phyloP scores from a whole-genome alignment of 2,329 filamentous ascomycete genomes.

The Xylaria sp. region DNA sequence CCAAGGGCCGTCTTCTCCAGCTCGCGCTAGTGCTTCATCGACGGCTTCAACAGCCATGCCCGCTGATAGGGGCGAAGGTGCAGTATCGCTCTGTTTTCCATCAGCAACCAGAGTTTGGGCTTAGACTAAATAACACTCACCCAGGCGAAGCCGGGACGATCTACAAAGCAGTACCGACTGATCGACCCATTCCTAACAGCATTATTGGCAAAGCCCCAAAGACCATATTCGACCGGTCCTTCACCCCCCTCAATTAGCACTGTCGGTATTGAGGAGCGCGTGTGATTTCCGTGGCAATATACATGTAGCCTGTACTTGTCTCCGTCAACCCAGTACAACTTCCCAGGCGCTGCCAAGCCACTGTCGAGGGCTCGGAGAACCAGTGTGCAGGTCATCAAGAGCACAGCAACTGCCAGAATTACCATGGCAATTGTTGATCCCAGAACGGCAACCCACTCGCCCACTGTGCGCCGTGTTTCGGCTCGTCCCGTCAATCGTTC shows the following conservation, averaged over 20 bases:
- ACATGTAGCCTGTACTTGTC: conserved; percentile 87
- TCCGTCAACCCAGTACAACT: conserved; percentile 79
- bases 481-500: conserved; percentile 87
- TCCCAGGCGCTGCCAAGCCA: conserved; percentile 73
- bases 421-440: conserved; percentile 73
- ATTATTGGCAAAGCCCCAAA: conserved; percentile 80
- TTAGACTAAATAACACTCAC: conserved; percentile 38
- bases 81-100: conserved; percentile 70
- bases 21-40: conserved; percentile 80
- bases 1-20: conserved; percentile 87
- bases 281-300: conserved; percentile 78
- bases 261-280: conserved; percentile 70
- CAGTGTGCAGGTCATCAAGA: conserved; percentile 81
- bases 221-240: conserved; percentile 74
- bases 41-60: conserved; percentile 91
- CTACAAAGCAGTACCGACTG: conserved; percentile 89
- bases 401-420: conserved; percentile 68
- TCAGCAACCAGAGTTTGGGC: conserved; percentile 1
- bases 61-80: conserved; percentile 89
- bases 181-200: conserved; percentile 82
- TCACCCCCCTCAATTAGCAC: conserved; percentile 87
- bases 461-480: conserved; percentile 80
- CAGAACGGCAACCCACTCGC: conserved; percentile 84
- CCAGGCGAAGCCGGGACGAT: conserved; percentile 89
- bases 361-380: conserved; percentile 81